Base-by-base conservation (phyloP, 306 rosid genomes). In the Arachis hypogaea region DNA sequence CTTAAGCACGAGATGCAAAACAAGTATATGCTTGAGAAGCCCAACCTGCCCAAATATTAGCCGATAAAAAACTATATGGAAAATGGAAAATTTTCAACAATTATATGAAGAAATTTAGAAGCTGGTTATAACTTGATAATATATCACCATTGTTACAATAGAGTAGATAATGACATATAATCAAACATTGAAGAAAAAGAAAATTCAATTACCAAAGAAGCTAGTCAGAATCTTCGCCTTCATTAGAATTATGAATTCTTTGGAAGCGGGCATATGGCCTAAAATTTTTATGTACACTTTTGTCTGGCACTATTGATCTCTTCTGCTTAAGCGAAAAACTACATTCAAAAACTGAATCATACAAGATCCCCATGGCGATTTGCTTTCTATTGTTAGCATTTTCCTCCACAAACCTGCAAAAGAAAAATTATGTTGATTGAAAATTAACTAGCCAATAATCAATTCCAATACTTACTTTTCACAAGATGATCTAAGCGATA, bases 331-430 rank as follows among this genome's bases (percentile, higher is more conserved):
- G 77, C 8, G 68, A 57, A 82, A 94, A 91, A 3, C 97, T 95
- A 40, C 70, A 81, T 18, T 86, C 93, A 68, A 89, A 82, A 77
- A 91, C 79, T 30, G 97, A 86, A 72, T 85, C 89, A 58, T 80
- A 82, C 64, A 94, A 84, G 83, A 81, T 75, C 56, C 97, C 98
- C 91, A 88, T 80, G 83, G 80, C 74, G 87, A 87, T 83, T 22
- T 91, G 87, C 79, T 84, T 90, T 56, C 81, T 88, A 50, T 80
- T 40, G 71, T 76, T 85, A 56, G 47, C 78, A 70, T 16, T 81
- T 82, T 88, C 96, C 64, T 80, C 72, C 50, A 30, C 59, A 61
- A 84, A 78, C 41, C 98, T 93, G 92, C 78, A 82, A 66, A 56
- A 78, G 33, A 63, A 74, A 18, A 46, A 78, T 1, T 42, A 42